phyloP scores from a whole-genome alignment of 1,284 basidiomycete species.

The Clitocybe nebularis region DNA sequence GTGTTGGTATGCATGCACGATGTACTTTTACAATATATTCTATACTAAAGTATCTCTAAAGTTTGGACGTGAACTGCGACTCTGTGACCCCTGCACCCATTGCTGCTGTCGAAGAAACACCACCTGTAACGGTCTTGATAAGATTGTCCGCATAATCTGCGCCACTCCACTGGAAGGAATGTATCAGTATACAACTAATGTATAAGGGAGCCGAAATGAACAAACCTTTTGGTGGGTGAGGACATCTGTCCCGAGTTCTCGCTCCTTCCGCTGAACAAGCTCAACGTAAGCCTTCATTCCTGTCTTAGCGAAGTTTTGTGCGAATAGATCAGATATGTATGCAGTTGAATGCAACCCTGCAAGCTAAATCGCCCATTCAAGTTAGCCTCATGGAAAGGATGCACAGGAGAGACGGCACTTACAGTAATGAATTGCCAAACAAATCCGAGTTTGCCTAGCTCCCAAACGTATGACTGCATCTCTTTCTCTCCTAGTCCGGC shows the following conservation, averaged over 20 bases:
- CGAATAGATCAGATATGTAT: conserved; percentile 94
- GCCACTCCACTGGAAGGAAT: conserved; percentile 77
- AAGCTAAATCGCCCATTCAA: conserved; percentile 49
- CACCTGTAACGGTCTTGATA: conserved; percentile 93
- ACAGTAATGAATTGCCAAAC: conserved; percentile 99
- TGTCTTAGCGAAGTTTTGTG: conserved; percentile 82
- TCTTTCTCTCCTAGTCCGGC: conserved; percentile 84
- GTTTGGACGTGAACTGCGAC: conserved; percentile 72
- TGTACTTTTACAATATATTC: conserved; percentile 19
- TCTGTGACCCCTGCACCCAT: conserved; percentile 96
- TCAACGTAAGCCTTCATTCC: conserved; percentile 93
- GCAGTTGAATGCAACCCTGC: conserved; percentile 96
- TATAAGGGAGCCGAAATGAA: conserved; percentile 5
- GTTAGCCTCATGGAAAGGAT: conserved; percentile 8
- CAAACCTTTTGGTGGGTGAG: conserved; percentile 82
- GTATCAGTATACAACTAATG: conserved; percentile 13
- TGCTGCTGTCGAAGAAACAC: conserved; percentile 91
- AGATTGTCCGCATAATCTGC: conserved; percentile 91
- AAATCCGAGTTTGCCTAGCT: conserved; percentile 89
- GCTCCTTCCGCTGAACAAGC: conserved; percentile 80
- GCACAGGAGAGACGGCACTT: conserved; percentile 25
- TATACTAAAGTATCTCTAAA: conserved; percentile 31
- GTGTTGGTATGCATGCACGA: too few species aligned
- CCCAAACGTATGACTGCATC: conserved; percentile 92
- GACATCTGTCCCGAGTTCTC: conserved; percentile 88